phyloP scores from a whole-genome alignment of 2,329 filamentous ascomycete species.

The Sporothrix euskadiensis region DNA sequence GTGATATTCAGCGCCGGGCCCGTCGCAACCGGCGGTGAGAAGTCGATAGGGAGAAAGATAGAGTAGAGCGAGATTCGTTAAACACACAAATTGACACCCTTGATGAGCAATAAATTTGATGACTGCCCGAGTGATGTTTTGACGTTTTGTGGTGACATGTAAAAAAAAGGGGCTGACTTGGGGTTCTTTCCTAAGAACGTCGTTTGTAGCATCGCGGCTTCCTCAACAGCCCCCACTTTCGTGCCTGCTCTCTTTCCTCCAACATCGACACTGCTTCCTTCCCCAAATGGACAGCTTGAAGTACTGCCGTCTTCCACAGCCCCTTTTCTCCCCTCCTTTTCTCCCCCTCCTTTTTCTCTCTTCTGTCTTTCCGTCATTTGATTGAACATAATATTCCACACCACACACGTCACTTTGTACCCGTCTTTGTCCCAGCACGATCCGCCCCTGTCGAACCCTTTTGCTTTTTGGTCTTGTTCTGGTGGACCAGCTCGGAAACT shows the following conservation, averaged over 20 bases:
- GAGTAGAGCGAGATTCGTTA: not conserved
- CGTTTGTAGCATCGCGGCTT: not conserved
- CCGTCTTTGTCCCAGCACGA: not conserved
- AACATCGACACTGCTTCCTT: not conserved
- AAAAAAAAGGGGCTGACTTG: not conserved
- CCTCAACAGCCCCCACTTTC: not conserved
- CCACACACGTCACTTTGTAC: not conserved
- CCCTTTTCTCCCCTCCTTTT: not conserved
- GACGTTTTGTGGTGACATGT: not conserved
- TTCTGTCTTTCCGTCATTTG: not conserved
- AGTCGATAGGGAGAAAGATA: not conserved
- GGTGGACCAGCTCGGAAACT: constrained; percentile 21
- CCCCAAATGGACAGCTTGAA: not conserved
- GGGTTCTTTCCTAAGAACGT: not conserved
- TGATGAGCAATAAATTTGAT: not conserved
- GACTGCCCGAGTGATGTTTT: too few relatives aligned
- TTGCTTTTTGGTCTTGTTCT: not conserved
- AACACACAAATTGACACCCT: not conserved
- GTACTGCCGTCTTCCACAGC: not conserved
- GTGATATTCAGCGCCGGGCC: not conserved
- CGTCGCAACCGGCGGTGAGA: not conserved
- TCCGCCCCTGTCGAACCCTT: not conserved
- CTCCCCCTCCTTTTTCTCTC: not conserved
- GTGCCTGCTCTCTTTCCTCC: not conserved
- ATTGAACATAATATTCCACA: not conserved